Conservation (phyloP, 2,329 filamentous ascomycete species). For the Monosporascus sp. region DNA sequence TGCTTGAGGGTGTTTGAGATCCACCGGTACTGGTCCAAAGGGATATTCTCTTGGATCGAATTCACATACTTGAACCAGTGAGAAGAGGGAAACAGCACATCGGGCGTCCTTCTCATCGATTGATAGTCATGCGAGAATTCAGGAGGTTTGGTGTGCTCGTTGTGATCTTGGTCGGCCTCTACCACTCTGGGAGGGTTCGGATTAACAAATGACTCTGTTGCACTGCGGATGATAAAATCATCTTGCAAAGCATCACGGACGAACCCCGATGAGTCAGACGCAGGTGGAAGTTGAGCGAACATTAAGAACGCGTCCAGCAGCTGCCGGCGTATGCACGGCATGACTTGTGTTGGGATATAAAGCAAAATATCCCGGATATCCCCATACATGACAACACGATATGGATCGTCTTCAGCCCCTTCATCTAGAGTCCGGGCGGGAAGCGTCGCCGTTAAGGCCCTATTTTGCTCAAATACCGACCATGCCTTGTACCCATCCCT, state of each 20-base stretch:
- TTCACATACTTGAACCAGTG: constrained; percentile 40
- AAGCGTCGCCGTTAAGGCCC: constrained; percentile 41
- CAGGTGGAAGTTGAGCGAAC: constrained; percentile 60
- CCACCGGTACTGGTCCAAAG: constrained; percentile 37
- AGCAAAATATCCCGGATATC: constrained; percentile 65
- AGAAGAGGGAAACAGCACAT: constrained; percentile 46
- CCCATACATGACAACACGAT: constrained; percentile 71
- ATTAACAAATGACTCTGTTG: constrained; percentile 21
- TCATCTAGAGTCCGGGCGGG: constrained; percentile 74
- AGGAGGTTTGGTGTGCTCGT: constrained; percentile 11
- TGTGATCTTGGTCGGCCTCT: constrained; percentile 1
- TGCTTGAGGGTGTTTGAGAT: constrained; percentile 50
- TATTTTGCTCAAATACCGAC: constrained; percentile 48
- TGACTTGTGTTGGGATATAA: constrained; percentile 34
- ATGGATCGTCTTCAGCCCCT: constrained; percentile 72
- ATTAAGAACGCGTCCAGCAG: constrained; percentile 66
- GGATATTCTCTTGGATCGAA: constrained; percentile 12
- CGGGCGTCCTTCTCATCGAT: constrained; percentile 22
- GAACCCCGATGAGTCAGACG: constrained; percentile 18
- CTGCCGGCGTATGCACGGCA: constrained; percentile 32
- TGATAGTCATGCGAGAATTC: constrained; percentile 18
- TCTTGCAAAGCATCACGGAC: constrained; percentile 41
- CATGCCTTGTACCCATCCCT: constrained; percentile 46
- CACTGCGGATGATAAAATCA: constrained; percentile 39
- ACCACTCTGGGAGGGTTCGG: constrained; percentile 1